A percentile compares a stretch with the other conserved stretches of the same genome.
phyloP scores from a whole-genome alignment of 2,329 filamentous ascomycete species.

The Aschersonia sp. region DNA sequence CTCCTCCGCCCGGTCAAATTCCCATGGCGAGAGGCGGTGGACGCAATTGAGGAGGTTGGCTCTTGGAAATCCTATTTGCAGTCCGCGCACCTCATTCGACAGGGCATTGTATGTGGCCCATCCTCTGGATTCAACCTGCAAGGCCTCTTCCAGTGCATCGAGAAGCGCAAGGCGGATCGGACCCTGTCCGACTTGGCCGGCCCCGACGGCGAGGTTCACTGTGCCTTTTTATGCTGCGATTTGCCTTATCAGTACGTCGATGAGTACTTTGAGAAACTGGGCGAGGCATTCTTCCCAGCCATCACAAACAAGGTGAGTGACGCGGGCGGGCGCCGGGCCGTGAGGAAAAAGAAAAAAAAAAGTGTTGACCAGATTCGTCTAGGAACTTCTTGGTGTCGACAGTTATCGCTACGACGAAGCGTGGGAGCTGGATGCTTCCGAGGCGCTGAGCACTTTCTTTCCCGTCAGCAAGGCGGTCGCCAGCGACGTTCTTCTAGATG shows the following conservation, averaged over 20 bases:
- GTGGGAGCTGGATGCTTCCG: slow-evolving; percentile 29
- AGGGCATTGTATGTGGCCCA: slow-evolving; percentile 44
- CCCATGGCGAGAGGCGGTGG: slow-evolving; percentile 40
- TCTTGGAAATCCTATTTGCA: slow-evolving; percentile 36
- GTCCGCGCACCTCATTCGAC: slow-evolving; percentile 37
- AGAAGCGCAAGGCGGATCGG: slow-evolving; percentile 29
- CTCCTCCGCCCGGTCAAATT: slow-evolving; percentile 36
- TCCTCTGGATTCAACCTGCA: slow-evolving; percentile 44
- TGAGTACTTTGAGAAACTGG: slow-evolving; percentile 44
- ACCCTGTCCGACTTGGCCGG: slow-evolving; percentile 28
- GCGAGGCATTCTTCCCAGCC: slow-evolving; percentile 28
- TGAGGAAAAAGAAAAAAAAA: too few species aligned
- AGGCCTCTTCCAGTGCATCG: slow-evolving; percentile 34
- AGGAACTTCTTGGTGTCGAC: slow-evolving; percentile 32
- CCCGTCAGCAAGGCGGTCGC: slow-evolving; percentile 4
- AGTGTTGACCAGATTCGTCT: slow-evolving; percentile 1
- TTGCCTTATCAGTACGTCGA: slow-evolving; percentile 48
- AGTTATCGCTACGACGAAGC: slow-evolving; percentile 36
- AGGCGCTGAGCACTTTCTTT: slow-evolving; percentile 20
- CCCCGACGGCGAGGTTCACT: slow-evolving; percentile 29
- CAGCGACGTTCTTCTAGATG: slow-evolving; percentile 1
- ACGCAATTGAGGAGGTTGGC: slow-evolving; percentile 40
- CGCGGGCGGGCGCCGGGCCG: too few species aligned
- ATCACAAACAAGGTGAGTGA: slow-evolving; percentile 27
- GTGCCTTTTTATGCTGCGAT: slow-evolving; percentile 48